Conservation (phyloP, 768 basidiomycete genomes). For the Suillus paluster region DNA sequence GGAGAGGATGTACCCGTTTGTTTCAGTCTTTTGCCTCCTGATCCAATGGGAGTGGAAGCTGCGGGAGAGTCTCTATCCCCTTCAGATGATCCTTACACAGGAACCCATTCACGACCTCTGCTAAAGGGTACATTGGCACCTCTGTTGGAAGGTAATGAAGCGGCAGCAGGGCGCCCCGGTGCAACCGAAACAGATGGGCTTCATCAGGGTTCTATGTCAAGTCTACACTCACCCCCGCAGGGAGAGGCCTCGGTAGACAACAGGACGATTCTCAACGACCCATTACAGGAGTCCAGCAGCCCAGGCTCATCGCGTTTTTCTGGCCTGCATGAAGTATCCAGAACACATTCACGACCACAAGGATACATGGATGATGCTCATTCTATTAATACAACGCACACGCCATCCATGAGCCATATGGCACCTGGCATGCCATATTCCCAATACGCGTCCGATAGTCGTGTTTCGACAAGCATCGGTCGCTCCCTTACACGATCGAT, state of each 20-base stretch:
- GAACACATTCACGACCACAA: not conserved
- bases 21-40: slow-evolving; percentile 1
- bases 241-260: not conserved
- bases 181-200: not conserved
- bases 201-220: not conserved
- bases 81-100: slow-evolving; percentile 4
- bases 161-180: not conserved
- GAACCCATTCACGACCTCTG: not conserved
- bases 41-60: not conserved
- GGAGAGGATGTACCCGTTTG: not conserved
- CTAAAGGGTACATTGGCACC: not conserved
- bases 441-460: not conserved
- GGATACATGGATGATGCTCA: not conserved
- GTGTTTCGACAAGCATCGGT: not conserved
- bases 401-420: not conserved
- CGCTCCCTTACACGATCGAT: not conserved
- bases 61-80: not conserved
- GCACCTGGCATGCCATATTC: not conserved
- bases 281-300: not conserved
- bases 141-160: too few relatives aligned
- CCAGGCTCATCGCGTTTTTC: not conserved
- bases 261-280: not conserved
- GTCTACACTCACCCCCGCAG: not conserved
- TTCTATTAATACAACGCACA: not conserved
- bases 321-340: not conserved